Base-by-base conservation (phyloP, 2,329 filamentous ascomycete species). In the Trichoderma pleuroti region DNA sequence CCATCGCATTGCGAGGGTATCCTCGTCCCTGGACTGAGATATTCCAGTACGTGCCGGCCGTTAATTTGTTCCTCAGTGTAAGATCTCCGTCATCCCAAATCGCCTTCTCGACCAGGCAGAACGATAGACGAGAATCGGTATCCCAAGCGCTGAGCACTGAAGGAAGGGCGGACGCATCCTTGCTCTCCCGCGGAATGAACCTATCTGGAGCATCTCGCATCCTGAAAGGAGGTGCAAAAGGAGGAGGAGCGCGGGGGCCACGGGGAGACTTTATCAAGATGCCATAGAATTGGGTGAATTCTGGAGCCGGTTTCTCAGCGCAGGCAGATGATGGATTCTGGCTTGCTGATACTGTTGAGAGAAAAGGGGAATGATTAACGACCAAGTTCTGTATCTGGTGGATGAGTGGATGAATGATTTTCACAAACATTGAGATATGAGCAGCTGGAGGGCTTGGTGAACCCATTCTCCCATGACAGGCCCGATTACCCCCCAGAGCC, bases 261-360 rank as follows among this genome's bases (percentile, higher is more conserved):
- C 42, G 52, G 39, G 39, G 57, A 30, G 30, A 2, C 39, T 42
- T 61, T 10, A 69, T 42, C 11, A 69, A 32, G 57, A 69, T 69
- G 57, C 67, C 67, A 39, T 69, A 69, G 42, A 62, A 69, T 36
- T 69, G 57, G 7, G 36, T 60, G 54, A 60, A 68, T 16, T 59
- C 28, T 26, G 65, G 65, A 28, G 36, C 39, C 8, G 54, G 54
- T 34, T 67, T 57, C 28, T 30, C 21, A 28, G 24, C 18, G 5
- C 14, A 57, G 2, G 32, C 3, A n/a, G 62, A 65, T 46, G 64
- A 32, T 30, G 64, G 24, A 21, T 8, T 46, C 26, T 57, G 18
- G 32, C 36, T 67, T 30, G n/a, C 32, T 42, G 64, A 8, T 46
- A 26, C 63, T 66, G 5, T 0, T 5, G 1, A 16, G 30, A 28